Conservation (phyloP, 805 yeast species). For the Lipomyces chichibuensis region DNA sequence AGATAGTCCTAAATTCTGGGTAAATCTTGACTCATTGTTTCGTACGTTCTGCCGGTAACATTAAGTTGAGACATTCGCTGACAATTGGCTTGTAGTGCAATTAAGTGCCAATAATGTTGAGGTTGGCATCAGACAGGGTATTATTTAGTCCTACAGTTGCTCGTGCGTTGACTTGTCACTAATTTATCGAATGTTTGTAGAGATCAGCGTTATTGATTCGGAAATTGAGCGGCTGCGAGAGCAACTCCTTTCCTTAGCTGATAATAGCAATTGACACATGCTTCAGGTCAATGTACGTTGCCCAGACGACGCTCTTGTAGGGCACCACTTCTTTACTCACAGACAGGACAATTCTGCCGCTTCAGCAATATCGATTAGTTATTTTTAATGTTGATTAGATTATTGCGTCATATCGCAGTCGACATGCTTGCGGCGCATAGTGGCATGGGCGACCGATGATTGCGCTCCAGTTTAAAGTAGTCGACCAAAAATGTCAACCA, state of each 20-base stretch:
- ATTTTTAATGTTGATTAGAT: background rate
- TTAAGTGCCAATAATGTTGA: background rate
- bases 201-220: background rate
- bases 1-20: background rate
- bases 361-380: background rate
- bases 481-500: background rate
- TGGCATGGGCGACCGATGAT: background rate
- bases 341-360: background rate
- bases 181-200: background rate
- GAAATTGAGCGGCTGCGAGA: background rate
- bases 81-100: background rate
- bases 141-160: background rate
- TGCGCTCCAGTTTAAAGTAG: background rate
- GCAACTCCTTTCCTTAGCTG: background rate
- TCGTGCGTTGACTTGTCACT: background rate
- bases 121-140: constrained; percentile 1
- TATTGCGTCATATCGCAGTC: background rate
- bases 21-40: background rate
- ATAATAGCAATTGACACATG: background rate
- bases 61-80: background rate
- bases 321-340: background rate
- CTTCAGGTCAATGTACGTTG: background rate
- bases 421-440: background rate
- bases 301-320: background rate
- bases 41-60: background rate